Evolutionary conservation across 2,329 filamentous ascomycete species (phyloP).

Genomic region (Diplodia sapinea): DNA sequence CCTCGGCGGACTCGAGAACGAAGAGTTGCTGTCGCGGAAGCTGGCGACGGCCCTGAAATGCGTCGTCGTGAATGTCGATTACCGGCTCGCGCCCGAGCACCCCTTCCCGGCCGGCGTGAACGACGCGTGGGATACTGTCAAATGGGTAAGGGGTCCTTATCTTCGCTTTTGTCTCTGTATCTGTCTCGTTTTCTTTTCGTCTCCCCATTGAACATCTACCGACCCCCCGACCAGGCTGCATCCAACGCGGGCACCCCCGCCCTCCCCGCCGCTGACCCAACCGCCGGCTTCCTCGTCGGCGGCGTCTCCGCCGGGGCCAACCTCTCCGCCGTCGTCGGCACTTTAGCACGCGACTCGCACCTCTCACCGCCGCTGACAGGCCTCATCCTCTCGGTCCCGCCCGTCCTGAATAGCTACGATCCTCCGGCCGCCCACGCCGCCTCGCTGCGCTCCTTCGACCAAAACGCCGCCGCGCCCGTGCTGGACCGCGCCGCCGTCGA

Average conservation of each 20-base stretch:
- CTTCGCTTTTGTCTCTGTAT: background rate
- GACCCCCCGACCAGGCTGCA: conserved; percentile 17
- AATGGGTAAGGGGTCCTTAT: conserved; percentile 34
- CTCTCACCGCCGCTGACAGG: conserved; percentile 36
- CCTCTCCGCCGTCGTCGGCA: conserved; percentile 34
- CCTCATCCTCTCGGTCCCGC: conserved; percentile 31
- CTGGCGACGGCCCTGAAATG: conserved; percentile 5
- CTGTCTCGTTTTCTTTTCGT: background rate
- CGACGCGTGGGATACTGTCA: conserved; percentile 46
- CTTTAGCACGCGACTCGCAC: conserved; percentile 35
- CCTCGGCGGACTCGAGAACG: conserved; percentile 37
- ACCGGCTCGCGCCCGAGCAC: conserved; percentile 65
- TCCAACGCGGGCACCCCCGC: conserved; percentile 32
- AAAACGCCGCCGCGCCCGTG: conserved; percentile 35
- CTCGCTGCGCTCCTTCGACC: conserved; percentile 34
- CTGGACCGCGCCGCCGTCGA: conserved; percentile 31
- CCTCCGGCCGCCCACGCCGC: conserved; percentile 34
- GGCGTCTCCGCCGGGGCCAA: conserved; percentile 36
- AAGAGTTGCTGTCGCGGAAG: conserved; percentile 25
- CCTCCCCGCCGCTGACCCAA: conserved; percentile 32
- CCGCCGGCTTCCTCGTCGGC: conserved; percentile 35
- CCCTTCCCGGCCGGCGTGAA: conserved; percentile 69
- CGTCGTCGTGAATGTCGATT: conserved; percentile 59
- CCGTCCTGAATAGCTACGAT: conserved; percentile 39
- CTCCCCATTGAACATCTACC: background rate